Base-by-base conservation (phyloP, 2,329 filamentous ascomycete genomes). In the Boeremia lycopersici region DNA sequence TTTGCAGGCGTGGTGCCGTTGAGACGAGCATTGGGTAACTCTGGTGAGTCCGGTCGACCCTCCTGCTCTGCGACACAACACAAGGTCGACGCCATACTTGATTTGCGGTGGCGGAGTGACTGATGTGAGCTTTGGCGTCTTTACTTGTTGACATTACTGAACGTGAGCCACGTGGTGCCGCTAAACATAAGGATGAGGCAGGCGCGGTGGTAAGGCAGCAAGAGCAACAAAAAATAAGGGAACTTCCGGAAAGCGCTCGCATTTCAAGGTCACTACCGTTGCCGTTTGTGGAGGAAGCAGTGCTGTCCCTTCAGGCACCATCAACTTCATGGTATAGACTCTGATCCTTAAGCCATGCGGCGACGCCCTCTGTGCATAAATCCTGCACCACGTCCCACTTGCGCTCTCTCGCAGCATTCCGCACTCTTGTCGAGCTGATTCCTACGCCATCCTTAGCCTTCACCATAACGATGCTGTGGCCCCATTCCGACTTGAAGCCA, bases 381-480 rank as follows among this genome's bases (percentile, higher is more conserved):
- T 68, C 66, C 15, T 68, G 69, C 45, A 91, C 72, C 48, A 67
- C 72, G 3, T 75, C 75, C 78, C 75, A 81, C 38, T 83, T 79
- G 10, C 73, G 69, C 5, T 63, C 65, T 53, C 77, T 79, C 1
- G 83, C 83, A 6, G 85, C 82, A 29, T 81, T 79, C 45, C 89
- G 79, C 39, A 88, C 87, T 63, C 78, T 81, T 6, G 90, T 91
- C 59, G 80, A 83, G 64, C 83, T 85, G 3, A 85, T 74, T 3
- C 79, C 72, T 8, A 74, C 77, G 5, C 77, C 80, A 1, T 76
- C 77, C 13, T 74, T 75, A 0, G 79, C 83, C 13, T 83, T 76
- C 1, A 86, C 82, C 69, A 91, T 72, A 56, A 86, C 82, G 28
- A 93, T 82, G 60, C 81, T 78, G 5, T 67, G 69, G 34, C 79